phyloP scores from a whole-genome alignment of 306 rosid species.

The Rubus parviflorus region DNA sequence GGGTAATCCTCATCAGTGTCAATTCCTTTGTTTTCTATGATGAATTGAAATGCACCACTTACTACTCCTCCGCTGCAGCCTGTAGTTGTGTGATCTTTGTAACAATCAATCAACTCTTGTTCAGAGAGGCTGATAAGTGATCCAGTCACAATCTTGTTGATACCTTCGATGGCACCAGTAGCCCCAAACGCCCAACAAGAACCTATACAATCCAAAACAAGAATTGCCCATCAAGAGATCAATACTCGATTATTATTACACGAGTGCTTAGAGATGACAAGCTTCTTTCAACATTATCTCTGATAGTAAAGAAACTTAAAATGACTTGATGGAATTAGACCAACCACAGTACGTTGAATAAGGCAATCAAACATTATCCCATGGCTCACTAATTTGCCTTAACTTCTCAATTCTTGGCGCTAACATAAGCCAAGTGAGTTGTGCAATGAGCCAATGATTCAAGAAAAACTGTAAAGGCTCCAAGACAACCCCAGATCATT shows the following conservation, averaged over 20 bases:
- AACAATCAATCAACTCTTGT: constrained; percentile 82
- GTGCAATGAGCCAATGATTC: background rate
- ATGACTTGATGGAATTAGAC: too few species aligned
- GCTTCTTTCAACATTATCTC: background rate
- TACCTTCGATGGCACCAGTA: constrained; percentile 93
- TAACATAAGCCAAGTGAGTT: background rate
- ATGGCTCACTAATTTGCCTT: background rate
- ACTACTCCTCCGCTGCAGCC: constrained; percentile 87
- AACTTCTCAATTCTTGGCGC: background rate
- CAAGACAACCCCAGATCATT: background rate
- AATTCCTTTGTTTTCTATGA: constrained; percentile 68
- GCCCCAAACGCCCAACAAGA: constrained; percentile 94
- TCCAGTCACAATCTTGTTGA: constrained; percentile 78
- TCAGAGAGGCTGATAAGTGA: constrained; percentile 84
- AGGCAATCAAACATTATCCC: background rate
- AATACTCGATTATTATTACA: too few species aligned
- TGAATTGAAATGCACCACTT: constrained; percentile 73
- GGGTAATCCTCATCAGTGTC: constrained; percentile 82
- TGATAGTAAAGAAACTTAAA: too few species aligned
- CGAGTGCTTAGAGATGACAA: too few species aligned
- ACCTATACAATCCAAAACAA: constrained; percentile 39
- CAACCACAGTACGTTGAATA: too few species aligned
- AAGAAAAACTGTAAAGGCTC: background rate
- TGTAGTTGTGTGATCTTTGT: constrained; percentile 42
- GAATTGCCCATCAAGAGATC: too few species aligned